Percentiles rank a stretch among this genome's conserved stretches.
These are phyloP conservation scores for Solanum pinnatisectum DNA, from an alignment of 257 asterid species.

Conservation along the genomic window DNA sequence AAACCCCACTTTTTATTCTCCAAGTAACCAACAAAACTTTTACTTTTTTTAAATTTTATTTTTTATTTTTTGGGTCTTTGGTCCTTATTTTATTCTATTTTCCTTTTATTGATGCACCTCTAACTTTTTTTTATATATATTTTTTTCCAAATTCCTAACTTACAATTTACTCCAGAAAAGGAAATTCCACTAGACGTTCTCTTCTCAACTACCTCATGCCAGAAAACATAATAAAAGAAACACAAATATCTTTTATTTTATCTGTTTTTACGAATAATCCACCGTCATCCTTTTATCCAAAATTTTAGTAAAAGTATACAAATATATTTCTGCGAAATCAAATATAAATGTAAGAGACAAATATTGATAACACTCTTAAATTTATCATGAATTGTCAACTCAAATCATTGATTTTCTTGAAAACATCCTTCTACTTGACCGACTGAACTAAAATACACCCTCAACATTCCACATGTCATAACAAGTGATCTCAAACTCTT, in stretches of 20 bases:
- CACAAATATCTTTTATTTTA: neutral
- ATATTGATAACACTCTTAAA: neutral
- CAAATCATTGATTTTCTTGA: no score
- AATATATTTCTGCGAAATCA: neutral
- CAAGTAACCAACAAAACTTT: neutral
- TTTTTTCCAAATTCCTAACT: constrained; percentile 13
- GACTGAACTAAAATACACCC: no score
- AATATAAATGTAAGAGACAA: neutral
- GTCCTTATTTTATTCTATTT: neutral
- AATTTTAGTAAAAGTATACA: neutral
- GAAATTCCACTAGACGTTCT: neutral
- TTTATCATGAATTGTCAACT: no score
- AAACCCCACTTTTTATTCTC: neutral
- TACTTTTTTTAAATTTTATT: neutral
- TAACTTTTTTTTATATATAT: neutral
- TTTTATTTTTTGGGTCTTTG: neutral
- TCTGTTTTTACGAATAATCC: neutral
- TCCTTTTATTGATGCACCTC: neutral
- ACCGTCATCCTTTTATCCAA: neutral
- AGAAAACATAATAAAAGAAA: neutral
- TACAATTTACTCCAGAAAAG: neutral
- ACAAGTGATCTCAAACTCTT: no score
- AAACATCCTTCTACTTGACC: no score
- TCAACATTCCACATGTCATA: neutral
- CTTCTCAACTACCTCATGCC: neutral